Base-by-base conservation (phyloP, 139 green algal genomes). In the Spirogloea muscicola region DNA sequence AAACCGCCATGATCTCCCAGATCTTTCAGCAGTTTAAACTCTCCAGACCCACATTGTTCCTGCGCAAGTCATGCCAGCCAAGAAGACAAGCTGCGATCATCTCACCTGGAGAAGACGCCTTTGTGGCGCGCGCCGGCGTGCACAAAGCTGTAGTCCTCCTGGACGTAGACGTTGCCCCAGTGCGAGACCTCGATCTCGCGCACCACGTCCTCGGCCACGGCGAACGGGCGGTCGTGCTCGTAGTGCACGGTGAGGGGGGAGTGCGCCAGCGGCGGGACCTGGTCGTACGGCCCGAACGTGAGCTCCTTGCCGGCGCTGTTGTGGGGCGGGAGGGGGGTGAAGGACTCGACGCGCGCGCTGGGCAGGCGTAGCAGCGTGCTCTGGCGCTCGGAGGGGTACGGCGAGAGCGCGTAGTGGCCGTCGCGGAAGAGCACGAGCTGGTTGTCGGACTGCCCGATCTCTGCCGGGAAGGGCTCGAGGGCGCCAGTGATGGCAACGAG, bases 111-210 rank as follows among this genome's bases (percentile, higher is more conserved):
- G 52, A 87, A 91, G n/a, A 70, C 76, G 31, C 88, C 88, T 66
- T 74, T 84, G 72, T 89, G 85, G 42, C 70, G 43, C 9, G 88
- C 78, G 1, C 88, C 88, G 10, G 68, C 83, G 59, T 94, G 84
- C 63, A 44, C 31, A 49, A 96, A 68, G 38, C 87, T 76, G 75
- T 96, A 96, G 33, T 68, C 66, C 84, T 96, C 92, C 79, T 93
- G 90, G 60, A 96, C 87, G 43, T 94, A 91, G 42, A 96, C 88
- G 72, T 91, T 95, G 58, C 91, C 91, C 92, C 91, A 96, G 68
- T 92, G 87, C 29, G 89, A 95, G n/a, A 96, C 66, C 77, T 95
- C 84, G 7, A 96, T 88, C 82, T 96, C 91, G 9, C 88, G 82
- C 34, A 87, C 85, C 46, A 91, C 59, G 1, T 72, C 75, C 13